These are phyloP conservation scores for Prunus dulcis DNA, from an alignment of 306 rosid genomes.

Conservation along the genomic window DNA sequence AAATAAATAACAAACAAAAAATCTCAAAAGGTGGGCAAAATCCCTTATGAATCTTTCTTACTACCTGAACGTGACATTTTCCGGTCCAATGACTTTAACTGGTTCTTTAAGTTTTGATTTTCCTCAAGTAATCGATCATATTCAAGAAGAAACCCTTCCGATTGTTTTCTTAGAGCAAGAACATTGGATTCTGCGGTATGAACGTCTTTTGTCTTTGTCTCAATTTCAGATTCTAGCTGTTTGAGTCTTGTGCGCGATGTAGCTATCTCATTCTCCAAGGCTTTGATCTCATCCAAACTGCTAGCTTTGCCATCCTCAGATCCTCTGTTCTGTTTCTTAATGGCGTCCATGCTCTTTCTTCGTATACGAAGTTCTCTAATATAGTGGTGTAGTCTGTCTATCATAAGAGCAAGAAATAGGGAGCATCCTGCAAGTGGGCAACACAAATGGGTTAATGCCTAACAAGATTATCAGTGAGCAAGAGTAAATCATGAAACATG, in stretches of 20 bases:
- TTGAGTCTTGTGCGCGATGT: conserved; percentile 41
- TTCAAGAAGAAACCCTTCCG: conserved; percentile 94
- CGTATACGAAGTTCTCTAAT: conserved; percentile 76
- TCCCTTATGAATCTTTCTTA: conserved; percentile 68
- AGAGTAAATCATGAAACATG: not conserved
- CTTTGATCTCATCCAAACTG: conserved; percentile 46
- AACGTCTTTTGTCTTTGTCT: conserved; percentile 52
- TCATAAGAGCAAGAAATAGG: conserved; percentile 76
- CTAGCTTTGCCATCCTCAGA: conserved; percentile 53
- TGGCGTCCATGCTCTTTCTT: conserved; percentile 81
- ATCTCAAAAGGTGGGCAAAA: conserved; percentile 4
- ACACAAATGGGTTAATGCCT: conserved; percentile 8
- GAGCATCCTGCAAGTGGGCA: conserved; percentile 59
- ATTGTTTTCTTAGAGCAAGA: conserved; percentile 79
- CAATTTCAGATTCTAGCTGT: conserved; percentile 60
- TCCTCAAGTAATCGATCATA: conserved; percentile 89
- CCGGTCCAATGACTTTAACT: conserved; percentile 55
- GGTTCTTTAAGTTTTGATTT: conserved; percentile 68
- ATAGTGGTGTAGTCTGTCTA: conserved; percentile 87
- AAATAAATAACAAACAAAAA: conserved; percentile 2
- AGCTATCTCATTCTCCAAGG: conserved; percentile 53
- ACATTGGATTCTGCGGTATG: conserved; percentile 64
- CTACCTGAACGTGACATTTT: conserved; percentile 53
- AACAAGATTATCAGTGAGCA: conserved; percentile 14
- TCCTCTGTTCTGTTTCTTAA: conserved; percentile 65